These are phyloP conservation scores for Zygnema cylindricum DNA, from an alignment of 139 green algal genomes.

Conservation along the genomic window DNA sequence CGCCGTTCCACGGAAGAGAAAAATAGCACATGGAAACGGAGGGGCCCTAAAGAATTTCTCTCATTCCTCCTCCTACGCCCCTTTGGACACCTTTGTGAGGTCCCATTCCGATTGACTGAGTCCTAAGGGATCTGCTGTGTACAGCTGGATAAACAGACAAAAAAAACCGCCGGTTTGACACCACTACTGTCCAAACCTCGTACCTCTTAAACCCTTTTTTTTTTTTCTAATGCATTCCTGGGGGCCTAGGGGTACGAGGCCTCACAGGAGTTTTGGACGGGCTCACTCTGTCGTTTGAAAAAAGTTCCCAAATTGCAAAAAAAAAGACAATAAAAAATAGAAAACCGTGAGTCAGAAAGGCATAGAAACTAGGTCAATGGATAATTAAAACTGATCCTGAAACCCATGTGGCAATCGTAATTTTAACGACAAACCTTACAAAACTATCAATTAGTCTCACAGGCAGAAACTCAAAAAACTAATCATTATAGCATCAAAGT, in stretches of 20 bases:
- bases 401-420: neutral
- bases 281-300: constrained; percentile 20
- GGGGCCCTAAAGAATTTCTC: too few species aligned
- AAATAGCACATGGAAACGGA: too few species aligned
- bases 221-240: neutral
- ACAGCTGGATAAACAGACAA: neutral
- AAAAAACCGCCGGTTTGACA: neutral
- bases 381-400: neutral
- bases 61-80: neutral
- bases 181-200: neutral
- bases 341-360: neutral
- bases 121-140: neutral
- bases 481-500: too few species aligned
- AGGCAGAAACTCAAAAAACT: too few species aligned
- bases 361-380: neutral
- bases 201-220: neutral
- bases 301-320: neutral
- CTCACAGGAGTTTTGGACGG: constrained; percentile 35
- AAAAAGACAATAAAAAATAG: neutral
- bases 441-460: too few species aligned
- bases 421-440: too few species aligned
- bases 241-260: neutral
- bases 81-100: neutral
- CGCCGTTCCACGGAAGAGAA: too few species aligned
- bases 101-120: neutral